Evolutionary conservation across 164 flowering plant species (phyloP).

Genomic region (Umbellularia californica): DNA sequence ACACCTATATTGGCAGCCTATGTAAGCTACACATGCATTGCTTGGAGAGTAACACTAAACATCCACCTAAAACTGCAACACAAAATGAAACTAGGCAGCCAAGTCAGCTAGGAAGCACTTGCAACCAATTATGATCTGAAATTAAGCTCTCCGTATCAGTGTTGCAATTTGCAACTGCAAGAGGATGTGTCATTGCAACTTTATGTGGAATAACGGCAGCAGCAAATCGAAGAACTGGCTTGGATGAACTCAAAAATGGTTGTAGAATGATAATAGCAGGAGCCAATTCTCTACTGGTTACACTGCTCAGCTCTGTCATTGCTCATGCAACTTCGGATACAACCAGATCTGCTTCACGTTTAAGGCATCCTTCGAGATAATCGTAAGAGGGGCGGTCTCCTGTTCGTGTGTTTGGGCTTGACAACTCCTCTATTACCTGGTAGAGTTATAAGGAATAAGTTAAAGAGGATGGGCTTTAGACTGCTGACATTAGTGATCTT

Average conservation of each 20-base stretch:
- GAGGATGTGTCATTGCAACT: conserved; percentile 92
- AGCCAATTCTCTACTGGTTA: conserved; percentile 77
- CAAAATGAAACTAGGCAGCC: too few species aligned
- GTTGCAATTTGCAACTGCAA: conserved; percentile 85
- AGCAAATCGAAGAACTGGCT: conserved; percentile 95
- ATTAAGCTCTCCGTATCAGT: conserved; percentile 88
- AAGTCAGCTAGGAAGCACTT: too few species aligned
- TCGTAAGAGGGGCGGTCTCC: conserved; percentile 95
- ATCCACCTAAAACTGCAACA: too few species aligned
- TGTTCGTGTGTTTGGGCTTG: conserved; percentile 45
- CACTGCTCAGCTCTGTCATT: conserved; percentile 84
- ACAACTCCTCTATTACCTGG: too few species aligned
- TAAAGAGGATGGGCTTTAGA: conserved; percentile 20
- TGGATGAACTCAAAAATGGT: conserved; percentile 87
- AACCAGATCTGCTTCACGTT: conserved; percentile 98
- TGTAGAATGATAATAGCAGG: conserved; percentile 97
- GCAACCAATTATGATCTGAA: conserved; percentile 61
- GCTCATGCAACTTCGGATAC: conserved; percentile 96
- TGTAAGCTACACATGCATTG: too few species aligned
- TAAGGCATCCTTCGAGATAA: conserved; percentile 85
- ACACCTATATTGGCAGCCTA: too few species aligned
- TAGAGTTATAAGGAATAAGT: too few species aligned
- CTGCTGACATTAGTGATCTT: too few species aligned
- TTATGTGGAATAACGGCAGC: conserved; percentile 92
- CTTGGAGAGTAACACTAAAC: too few species aligned